phyloP scores from a whole-genome alignment of 139 green algal genomes.

The Micromonas commoda region DNA sequence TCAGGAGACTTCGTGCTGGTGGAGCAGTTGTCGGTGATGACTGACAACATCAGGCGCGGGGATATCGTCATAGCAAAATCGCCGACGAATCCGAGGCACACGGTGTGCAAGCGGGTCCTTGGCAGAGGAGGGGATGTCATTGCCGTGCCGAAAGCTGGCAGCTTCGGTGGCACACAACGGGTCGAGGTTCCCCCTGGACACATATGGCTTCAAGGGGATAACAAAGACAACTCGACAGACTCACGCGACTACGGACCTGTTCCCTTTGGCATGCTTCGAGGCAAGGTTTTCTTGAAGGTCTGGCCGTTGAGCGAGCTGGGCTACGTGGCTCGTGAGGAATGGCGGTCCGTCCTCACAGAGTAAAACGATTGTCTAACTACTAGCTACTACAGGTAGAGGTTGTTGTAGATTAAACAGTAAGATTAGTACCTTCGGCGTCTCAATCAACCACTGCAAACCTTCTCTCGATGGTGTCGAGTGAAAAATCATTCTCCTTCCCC shows the following conservation, averaged over 20 bases:
- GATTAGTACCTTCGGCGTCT: no score
- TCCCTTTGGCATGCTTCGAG: constrained; percentile 54
- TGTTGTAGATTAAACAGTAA: background rate
- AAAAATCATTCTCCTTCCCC: no score
- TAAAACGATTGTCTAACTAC: background rate
- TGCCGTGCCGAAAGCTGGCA: background rate
- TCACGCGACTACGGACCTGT: constrained; percentile 71
- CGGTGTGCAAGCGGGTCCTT: constrained; percentile 66
- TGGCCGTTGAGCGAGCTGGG: background rate
- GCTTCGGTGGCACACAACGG: background rate
- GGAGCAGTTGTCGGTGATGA: constrained; percentile 48
- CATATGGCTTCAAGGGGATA: constrained; percentile 71
- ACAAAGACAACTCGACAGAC: constrained; percentile 65
- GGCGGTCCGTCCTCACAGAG: background rate
- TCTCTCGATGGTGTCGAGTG: no score
- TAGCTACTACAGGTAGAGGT: background rate
- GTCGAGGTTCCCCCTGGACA: constrained; percentile 56
- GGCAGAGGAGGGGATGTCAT: constrained; percentile 51
- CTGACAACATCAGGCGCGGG: constrained; percentile 11
- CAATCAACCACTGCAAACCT: no score
- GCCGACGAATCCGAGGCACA: constrained; percentile 55
- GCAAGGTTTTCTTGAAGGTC: constrained; percentile 52
- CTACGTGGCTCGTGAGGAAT: constrained; percentile 4
- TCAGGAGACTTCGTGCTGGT: constrained; percentile 62
- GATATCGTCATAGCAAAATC: constrained; percentile 63